Evolutionary conservation across 2,329 filamentous ascomycete genomes (phyloP), one percentile per base, ranked within the genome.

Genomic region (Microdochium bolleyi): DNA sequence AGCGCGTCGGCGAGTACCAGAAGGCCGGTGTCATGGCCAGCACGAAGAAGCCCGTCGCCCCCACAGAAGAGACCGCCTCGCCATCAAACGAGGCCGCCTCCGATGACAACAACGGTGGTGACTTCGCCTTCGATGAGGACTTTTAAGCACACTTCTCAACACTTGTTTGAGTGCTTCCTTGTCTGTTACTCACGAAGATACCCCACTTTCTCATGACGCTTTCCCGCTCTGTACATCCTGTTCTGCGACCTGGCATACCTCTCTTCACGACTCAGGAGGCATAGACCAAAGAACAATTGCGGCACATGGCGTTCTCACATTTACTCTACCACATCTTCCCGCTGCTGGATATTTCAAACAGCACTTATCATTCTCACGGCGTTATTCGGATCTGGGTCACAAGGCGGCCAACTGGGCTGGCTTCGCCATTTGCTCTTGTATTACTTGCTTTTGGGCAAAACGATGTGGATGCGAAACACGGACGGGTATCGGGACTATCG

Each of bases 1-100:
- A 99, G 88, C 90, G 94, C 64, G 94, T 99, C 54, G 94, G 87
- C 70, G 94, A 99, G 68, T 99, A 99, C 83, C 94, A 99, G 77
- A 99, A 99, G 83, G 92, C 94, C 37, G 94, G 94, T 78, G 92
- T 99, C 72, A 95, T 99, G 90, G 87, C 87, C 66, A 92, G 88
- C 76, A 88, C 86, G 63, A 91, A 91, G 78, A 85, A 87, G 70
- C 70, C 75, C n/a, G 62, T 67, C 52, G 41, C 13, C 41, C n/a
- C 41, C 41, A 52, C 65, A 52, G 60, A 71, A 58, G 75, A 79
- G 21, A 70, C 77, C 10, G 70, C 69, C 5, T 62, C 66, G 21
- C 60, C 70, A 49, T 72, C 74, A 52, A 68, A 74, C 11, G 73
- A 83, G 55, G 69, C 24, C 14, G 24, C 48, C 48, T 25, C 75